Evolutionary conservation across 768 basidiomycete species (phyloP).

Genomic region (Suillus variegatus): DNA sequence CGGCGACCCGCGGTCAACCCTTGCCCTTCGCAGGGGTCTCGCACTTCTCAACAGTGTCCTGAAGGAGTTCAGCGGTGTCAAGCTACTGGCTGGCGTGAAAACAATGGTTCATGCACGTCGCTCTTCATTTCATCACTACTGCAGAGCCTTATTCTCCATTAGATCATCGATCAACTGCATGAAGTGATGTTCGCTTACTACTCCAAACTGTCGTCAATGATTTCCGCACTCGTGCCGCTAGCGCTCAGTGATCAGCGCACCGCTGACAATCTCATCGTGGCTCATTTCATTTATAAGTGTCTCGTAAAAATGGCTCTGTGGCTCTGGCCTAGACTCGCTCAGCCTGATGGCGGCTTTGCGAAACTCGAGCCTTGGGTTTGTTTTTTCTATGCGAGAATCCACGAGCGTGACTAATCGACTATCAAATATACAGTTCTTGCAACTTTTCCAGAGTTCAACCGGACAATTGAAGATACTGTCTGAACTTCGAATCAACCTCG

Average conservation of each 20-base stretch:
- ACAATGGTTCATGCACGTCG: constrained; percentile 60
- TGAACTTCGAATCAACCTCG: constrained; percentile 56
- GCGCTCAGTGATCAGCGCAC: constrained; percentile 40
- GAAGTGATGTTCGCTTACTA: constrained; percentile 62
- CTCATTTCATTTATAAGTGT: constrained; percentile 76
- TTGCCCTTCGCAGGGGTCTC: constrained; percentile 61
- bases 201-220: constrained; percentile 45
- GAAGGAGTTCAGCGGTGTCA: constrained; percentile 70
- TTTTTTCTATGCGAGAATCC: constrained; percentile 8
- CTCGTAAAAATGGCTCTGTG: constrained; percentile 69
- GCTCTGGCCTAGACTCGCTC: constrained; percentile 62
- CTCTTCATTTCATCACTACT: not conserved
- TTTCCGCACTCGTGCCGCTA: constrained; percentile 32
- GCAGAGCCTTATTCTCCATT: not conserved
- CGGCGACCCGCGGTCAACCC: constrained; percentile 44
- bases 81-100: constrained; percentile 68
- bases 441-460: constrained; percentile 61
- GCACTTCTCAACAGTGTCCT: constrained; percentile 64
- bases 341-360: constrained; percentile 42
- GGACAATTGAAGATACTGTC: constrained; percentile 56
- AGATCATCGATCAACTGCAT: constrained; percentile 42
- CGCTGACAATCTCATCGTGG: constrained; percentile 50
- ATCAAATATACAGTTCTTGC: constrained; percentile 47
- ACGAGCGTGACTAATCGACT: constrained; percentile 1
- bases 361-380: constrained; percentile 57